Percentiles rank a stretch among this genome's conserved stretches.
phyloP scores from a whole-genome alignment of 2,329 filamentous ascomycete species.

The Talaromyces sp. region DNA sequence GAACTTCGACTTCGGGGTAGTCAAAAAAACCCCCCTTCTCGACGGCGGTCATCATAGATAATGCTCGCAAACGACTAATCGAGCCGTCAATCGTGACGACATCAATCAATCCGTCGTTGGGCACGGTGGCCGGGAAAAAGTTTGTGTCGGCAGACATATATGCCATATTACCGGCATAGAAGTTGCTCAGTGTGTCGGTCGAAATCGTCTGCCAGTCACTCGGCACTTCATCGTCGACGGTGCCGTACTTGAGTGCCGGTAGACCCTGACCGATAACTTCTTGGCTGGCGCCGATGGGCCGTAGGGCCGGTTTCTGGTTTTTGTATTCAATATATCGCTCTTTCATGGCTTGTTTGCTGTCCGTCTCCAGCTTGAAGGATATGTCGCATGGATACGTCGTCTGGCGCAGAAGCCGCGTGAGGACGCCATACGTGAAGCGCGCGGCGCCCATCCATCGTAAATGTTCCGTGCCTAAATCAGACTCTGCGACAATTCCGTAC shows the following conservation, averaged over 20 bases:
- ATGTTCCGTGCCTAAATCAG: conserved; percentile 84
- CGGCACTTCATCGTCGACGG: conserved; percentile 71
- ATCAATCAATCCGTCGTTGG: conserved; percentile 82
- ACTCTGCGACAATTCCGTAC: conserved; percentile 84
- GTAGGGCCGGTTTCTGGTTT: conserved; percentile 28
- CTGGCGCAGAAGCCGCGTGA: conserved; percentile 71
- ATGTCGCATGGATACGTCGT: conserved; percentile 85
- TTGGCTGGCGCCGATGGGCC: conserved; percentile 31
- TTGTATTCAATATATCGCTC: conserved; percentile 62
- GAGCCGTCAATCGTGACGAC: conserved; percentile 76
- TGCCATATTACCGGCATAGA: conserved; percentile 93
- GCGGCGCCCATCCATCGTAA: conserved; percentile 87
- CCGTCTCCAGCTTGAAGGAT: conserved; percentile 76
- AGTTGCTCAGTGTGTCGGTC: conserved; percentile 78
- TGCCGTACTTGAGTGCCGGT: conserved; percentile 74
- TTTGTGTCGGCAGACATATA: conserved; percentile 84
- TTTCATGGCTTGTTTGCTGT: conserved; percentile 69
- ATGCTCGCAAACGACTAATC: conserved; percentile 61
- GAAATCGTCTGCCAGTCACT: conserved; percentile 71
- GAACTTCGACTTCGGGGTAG: conserved; percentile 70
- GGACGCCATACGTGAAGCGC: conserved; percentile 79
- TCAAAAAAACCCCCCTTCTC: conserved; percentile 76
- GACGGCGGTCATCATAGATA: conserved; percentile 68
- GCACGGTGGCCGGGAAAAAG: conserved; percentile 76
- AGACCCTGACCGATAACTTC: conserved; percentile 53